Base-by-base conservation (phyloP, 2,329 filamentous ascomycete genomes). In the Trichoderma citrinoviride region DNA sequence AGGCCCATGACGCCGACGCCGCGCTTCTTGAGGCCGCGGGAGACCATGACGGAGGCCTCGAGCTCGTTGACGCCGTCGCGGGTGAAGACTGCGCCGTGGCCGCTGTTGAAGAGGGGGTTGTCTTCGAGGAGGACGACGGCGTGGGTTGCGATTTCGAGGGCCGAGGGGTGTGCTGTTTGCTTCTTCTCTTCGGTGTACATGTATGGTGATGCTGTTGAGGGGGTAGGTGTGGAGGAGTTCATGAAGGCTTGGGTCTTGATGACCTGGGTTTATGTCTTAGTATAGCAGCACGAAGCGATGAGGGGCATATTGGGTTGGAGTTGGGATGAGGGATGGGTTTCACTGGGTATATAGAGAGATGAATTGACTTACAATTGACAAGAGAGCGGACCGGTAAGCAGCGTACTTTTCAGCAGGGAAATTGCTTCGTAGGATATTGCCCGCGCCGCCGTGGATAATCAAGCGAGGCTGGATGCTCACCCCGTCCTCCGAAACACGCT, bases 21-120 rank as follows among this genome's bases (percentile, higher is more conserved):
- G 41, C 91, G 85, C 80, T 96, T 97, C 46, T 86, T 83, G 64
- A 82, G 81, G 0, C 89, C 90, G 29, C 83, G 82, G 2, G 89
- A 90, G 0, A 96, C 90, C 92, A 96, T 96, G 58, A 96, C 85
- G 8, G 87, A 91, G 1, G 91, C 91, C 77, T 97, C 93, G 67
- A 96, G 87, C 78, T 97, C 91, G 74, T 93, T 93, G 67, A 88
- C 84, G 19, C 93, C 93, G 69, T 90, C 88, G 57, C 88, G 86
- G 0, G 92, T 96, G 76, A 96, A 97, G 21, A 96, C 92, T 57
- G 92, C 91, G 61, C 93, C 93, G 71, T 87, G 88, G 7, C 88
- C 92, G 65, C 88, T 87, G 78, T 97, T 97, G 83, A 95, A 96
- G 5, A 96, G 84, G 2, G 89, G 83, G 72, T 93, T 86, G 72